phyloP scores from a whole-genome alignment of 2,329 filamentous ascomycete species.

The Aureobasidium namibiae region DNA sequence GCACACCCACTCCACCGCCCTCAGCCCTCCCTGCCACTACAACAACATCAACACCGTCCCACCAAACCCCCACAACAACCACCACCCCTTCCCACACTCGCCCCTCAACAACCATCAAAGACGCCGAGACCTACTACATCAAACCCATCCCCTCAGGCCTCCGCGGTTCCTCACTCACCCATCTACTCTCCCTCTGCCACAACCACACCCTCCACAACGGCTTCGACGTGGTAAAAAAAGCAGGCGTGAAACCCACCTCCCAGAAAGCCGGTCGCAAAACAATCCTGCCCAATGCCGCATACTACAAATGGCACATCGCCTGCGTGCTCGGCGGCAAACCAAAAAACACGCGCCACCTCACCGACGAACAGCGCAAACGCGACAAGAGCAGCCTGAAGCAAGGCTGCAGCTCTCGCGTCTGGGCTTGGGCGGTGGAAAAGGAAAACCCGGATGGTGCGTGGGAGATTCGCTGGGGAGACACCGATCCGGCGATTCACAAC shows the following conservation, averaged over 20 bases:
- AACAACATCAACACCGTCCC: neutral
- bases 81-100: neutral
- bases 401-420: neutral
- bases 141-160: slow-evolving; percentile 1
- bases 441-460: neutral
- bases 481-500: slow-evolving; percentile 5
- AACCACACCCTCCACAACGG: neutral
- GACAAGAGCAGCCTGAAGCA: neutral
- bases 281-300: neutral
- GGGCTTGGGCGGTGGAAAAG: slow-evolving; percentile 4
- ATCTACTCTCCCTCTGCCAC: neutral
- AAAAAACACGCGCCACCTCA: neutral
- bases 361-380: neutral
- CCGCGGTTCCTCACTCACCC: neutral
- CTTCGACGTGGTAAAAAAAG: slow-evolving; percentile 11
- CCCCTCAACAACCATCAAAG: neutral
- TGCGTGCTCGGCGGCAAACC: neutral
- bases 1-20: neutral
- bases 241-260: neutral
- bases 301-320: slow-evolving; percentile 7
- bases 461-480: slow-evolving; percentile 7
- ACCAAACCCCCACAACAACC: neutral
- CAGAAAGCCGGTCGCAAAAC: neutral
- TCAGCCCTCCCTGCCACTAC: neutral
- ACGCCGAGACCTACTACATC: slow-evolving; percentile 8